Conservation (phyloP, 2,329 filamentous ascomycete species). For the Periconia sp. region DNA sequence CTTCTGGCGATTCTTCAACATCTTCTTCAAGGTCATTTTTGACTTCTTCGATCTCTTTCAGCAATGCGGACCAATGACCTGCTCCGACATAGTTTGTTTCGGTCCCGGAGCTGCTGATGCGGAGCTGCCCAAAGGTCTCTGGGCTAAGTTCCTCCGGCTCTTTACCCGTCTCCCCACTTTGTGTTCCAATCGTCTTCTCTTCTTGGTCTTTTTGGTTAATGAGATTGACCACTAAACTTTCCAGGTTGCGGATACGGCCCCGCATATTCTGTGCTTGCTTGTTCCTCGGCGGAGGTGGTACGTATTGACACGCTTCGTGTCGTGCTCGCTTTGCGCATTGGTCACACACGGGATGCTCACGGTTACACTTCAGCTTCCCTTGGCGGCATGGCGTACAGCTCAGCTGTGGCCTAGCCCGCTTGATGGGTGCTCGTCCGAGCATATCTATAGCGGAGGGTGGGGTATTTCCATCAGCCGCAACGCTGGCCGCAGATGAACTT, state of each 20-base stretch:
- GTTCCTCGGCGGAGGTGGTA: conserved; percentile 28
- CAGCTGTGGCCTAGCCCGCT: conserved; percentile 30
- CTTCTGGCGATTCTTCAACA: conserved; percentile 22
- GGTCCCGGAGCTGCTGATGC: conserved; percentile 21
- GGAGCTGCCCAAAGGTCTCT: conserved; percentile 25
- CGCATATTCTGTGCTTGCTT: conserved; percentile 38
- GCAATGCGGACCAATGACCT: conserved; percentile 31
- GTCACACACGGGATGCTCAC: conserved; percentile 35
- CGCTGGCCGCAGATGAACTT: conserved; percentile 9
- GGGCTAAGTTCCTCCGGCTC: conserved; percentile 11
- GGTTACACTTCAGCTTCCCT: conserved; percentile 38
- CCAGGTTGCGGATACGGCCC: conserved; percentile 33
- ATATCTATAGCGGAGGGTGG: conserved; percentile 12
- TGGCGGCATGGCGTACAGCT: conserved; percentile 34
- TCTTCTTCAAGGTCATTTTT: conserved; percentile 29
- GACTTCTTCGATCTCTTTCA: conserved; percentile 37
- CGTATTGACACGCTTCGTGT: conserved; percentile 28
- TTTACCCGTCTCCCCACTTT: not conserved
- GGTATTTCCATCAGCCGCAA: not conserved
- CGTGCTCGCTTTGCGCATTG: conserved; percentile 34
- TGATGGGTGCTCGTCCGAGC: conserved; percentile 24
- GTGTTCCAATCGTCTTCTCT: not conserved
- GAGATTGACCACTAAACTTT: conserved; percentile 34
- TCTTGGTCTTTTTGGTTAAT: conserved; percentile 35
- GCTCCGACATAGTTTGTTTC: conserved; percentile 29